Percentiles rank a stretch among this genome's conserved stretches.
phyloP scores from a whole-genome alignment of 176 grass and related monocot genomes.

The Cenchrus fungigraminus region DNA sequence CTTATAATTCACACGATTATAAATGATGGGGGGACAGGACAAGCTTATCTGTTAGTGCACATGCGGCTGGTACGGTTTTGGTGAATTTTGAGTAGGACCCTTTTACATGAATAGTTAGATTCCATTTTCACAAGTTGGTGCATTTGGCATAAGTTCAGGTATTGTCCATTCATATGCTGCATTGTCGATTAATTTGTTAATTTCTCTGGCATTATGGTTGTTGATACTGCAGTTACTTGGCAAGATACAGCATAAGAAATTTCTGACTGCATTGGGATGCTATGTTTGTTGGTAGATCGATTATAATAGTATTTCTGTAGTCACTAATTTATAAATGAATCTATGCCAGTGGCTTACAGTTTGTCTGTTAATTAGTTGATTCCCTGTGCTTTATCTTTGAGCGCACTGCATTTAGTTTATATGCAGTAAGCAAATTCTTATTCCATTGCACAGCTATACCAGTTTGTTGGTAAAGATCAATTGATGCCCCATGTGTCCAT shows the following conservation, averaged over 20 bases:
- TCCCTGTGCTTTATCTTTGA: background rate
- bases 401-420: no score
- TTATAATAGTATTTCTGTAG: background rate
- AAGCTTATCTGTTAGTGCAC: background rate
- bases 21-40: background rate
- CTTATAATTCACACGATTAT: background rate
- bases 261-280: background rate
- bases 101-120: background rate
- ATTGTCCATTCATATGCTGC: constrained; percentile 8
- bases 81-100: background rate
- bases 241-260: background rate
- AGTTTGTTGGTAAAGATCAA: background rate
- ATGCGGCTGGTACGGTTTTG: constrained; percentile 4
- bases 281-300: background rate
- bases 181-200: background rate
- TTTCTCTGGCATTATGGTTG: background rate
- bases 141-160: background rate
- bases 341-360: background rate
- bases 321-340: background rate
- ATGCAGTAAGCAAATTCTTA: no score
- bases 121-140: background rate
- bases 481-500: background rate
- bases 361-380: background rate
- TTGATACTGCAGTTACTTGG: background rate
- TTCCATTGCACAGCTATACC: no score